These are phyloP conservation scores for Epichloe sp. DNA, from an alignment of 2,329 filamentous ascomycete species.

Conservation along the genomic window DNA sequence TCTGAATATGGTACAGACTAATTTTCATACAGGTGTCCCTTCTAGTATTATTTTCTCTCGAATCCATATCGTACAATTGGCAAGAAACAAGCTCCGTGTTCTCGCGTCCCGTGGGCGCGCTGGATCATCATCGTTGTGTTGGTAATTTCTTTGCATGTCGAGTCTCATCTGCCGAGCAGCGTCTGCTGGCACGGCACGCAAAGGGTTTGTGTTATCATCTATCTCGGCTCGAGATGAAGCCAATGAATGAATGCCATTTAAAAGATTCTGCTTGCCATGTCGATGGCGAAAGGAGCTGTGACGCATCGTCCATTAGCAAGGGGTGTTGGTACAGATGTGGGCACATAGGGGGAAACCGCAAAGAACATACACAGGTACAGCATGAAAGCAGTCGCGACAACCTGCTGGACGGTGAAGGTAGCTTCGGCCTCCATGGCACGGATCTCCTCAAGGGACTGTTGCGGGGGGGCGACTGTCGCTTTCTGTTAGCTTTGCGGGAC, in stretches of 20 bases:
- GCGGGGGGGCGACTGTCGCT: conserved; percentile 48
- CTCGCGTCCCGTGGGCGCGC: neutral
- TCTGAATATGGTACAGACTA: neutral
- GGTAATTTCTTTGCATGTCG: neutral
- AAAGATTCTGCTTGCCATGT: conserved; percentile 33
- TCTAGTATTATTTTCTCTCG: neutral
- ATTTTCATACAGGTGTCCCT: neutral
- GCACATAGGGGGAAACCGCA: neutral
- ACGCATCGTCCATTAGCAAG: neutral
- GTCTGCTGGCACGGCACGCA: neutral
- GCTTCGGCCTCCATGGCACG: conserved; percentile 56
- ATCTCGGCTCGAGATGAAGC: neutral
- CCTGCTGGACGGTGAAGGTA: conserved; percentile 51
- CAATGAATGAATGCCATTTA: conserved; percentile 11
- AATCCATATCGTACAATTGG: conserved; percentile 7
- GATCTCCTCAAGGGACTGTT: conserved; percentile 57
- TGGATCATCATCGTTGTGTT: neutral
- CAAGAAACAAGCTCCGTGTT: neutral
- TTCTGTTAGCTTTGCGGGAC: conserved; percentile 10
- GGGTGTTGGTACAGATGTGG: neutral
- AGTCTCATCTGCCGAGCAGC: neutral
- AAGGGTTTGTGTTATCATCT: neutral
- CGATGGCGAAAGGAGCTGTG: conserved; percentile 45
- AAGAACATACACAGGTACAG: conserved; percentile 61
- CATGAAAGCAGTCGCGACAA: conserved; percentile 49